Base-by-base conservation (phyloP, 2,329 filamentous ascomycete genomes). In the Penicillium expansum region DNA sequence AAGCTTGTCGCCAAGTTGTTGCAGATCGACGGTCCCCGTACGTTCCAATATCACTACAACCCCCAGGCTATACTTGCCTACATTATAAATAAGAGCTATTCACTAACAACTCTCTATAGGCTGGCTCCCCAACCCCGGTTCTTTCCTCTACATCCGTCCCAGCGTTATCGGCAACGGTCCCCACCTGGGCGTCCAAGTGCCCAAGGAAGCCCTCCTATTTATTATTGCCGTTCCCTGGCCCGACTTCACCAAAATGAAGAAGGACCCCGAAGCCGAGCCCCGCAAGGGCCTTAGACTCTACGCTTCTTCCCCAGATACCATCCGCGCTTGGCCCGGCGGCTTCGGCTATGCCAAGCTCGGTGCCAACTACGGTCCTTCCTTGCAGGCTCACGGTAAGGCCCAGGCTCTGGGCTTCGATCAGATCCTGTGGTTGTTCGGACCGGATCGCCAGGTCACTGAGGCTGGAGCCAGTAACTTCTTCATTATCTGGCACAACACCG, bases 381-480 rank as follows among this genome's bases (percentile, higher is more conserved):
- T 97, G 52, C 81, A 91, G 52, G 90, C 91, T 4, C 92, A 92
- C 48, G 82, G 82, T 18, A 89, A 92, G 73, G 92, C 92, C 3
- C 79, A 86, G 55, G 79, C 78, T 11, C 77, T 83, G 39, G 92
- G 93, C 0, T 97, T 86, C 76, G 85, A 93, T 70, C 93, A 97
- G 81, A 88, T 97, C 55, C 83, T 97, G n/a, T 97, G 92, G 92
- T 82, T 97, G 49, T 94, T 96, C 69, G 91, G 91, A 1, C 75
- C 84, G 39, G 82, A 93, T 65, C 84, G 84, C 51, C 84, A 85
- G 70, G 92, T 95, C 62, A 97, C 92, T 2, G 92, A 97, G 79
- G 92, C 92, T 2, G 92, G 92, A 5, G 92, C 91, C 13, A 90
- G 86, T 69, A 97, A 97, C 77, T 96, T 96, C 78, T 96, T 97